Percentiles rank a stretch among this genome's conserved stretches.
Conservation (phyloP, 1,284 basidiomycete genomes). For the Lentinus polychrous region DNA sequence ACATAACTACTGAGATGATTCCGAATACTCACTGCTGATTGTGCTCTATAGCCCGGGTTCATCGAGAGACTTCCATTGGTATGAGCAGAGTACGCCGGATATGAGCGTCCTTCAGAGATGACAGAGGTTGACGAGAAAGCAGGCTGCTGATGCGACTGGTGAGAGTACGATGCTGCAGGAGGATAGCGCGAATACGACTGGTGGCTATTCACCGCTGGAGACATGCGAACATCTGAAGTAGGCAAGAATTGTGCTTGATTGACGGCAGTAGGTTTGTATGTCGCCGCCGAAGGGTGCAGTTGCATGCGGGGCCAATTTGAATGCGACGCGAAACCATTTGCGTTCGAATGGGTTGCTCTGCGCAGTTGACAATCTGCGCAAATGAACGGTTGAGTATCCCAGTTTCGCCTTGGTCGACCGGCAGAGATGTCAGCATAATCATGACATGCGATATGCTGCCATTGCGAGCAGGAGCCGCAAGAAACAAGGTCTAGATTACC, state of each 20-base stretch:
- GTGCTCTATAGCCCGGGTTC: no score
- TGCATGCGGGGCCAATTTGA: not conserved
- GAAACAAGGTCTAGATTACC: slow-evolving; percentile 72
- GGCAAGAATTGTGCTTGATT: not conserved
- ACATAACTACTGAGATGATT: no score
- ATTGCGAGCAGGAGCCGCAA: slow-evolving; percentile 72
- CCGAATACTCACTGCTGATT: no score
- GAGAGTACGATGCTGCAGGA: no score
- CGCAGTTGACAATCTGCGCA: not conserved
- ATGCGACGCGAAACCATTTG: not conserved
- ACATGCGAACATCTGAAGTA: not conserved
- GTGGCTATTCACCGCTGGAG: not conserved
- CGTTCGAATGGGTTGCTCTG: not conserved
- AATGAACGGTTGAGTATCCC: slow-evolving; percentile 37
- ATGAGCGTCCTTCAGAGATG: no score
- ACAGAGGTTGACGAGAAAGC: no score
- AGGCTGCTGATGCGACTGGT: no score
- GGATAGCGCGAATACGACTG: not conserved
- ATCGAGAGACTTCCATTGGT: no score
- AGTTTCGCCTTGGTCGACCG: slow-evolving; percentile 58
- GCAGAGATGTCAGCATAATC: slow-evolving; percentile 52
- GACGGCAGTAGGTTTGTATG: not conserved
- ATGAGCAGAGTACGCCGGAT: no score
- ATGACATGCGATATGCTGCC: slow-evolving; percentile 81
- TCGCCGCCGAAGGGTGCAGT: not conserved